Evolutionary conservation across 2,329 filamentous ascomycete species (phyloP), one percentile per base, ranked within the genome.

Genomic region (Hymenoscyphus occultus): DNA sequence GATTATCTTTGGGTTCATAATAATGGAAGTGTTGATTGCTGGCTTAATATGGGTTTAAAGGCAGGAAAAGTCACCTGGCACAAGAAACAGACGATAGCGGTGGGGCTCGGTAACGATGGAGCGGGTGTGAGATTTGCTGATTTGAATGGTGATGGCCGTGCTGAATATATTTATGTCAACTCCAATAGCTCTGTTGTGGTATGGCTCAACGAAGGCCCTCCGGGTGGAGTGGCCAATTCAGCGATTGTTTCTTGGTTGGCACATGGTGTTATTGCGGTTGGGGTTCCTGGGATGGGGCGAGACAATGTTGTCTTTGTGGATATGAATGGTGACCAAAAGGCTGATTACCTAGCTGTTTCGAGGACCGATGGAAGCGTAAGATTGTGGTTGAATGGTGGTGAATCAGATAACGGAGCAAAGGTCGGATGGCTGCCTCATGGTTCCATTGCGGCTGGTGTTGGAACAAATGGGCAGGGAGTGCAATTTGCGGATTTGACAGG

Each of bases 341-440:
- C 56, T 19, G 65, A 67, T 14, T 65, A 65, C 39, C 32, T 67
- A 6, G 39, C 57, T 32, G 57, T 59, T 32, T 59, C 57, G 57
- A 39, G 57, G 39, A 40, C 32, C 13, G 39, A 59, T 28, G 57
- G 59, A n/a, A 59, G n/a, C 60, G 58, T 60, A 22, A 40, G 56
- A 19, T 40, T 40, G 60, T 67, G 66, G 66, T 68, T 69, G 65
- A 66, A 54, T 63, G 64, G 64, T 60, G 65, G 64, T 56, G 28
- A 39, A 45, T 39, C 48, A 61, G 39, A 39, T 5, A 40, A 39
- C 7, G 57, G 57, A 2, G 35, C 35, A 42, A 40, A 28, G 35
- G 57, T 59, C 7, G 32, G 6, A 6, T 65, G 64, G 64, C 10
- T 61, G 2, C 32, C 61, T 14, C 60, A 60, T 10, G 64, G 64